Percentiles rank a stretch among this genome's conserved stretches.
These are phyloP conservation scores for Fusarium liriodendri DNA, from an alignment of 2,329 filamentous ascomycete genomes.

Conservation along the genomic window DNA sequence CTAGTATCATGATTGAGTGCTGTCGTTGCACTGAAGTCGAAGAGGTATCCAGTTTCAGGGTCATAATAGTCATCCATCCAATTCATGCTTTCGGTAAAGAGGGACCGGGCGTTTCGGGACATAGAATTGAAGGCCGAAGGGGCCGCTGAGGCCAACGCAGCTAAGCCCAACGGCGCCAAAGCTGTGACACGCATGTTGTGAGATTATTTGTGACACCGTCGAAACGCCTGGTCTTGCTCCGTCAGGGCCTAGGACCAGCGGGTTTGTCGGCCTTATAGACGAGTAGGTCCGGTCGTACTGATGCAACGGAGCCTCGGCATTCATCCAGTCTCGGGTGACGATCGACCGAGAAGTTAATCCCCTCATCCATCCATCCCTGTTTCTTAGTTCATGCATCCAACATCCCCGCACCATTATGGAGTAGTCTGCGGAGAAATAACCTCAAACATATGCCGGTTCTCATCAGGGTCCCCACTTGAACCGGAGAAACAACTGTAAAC, in stretches of 20 bases:
- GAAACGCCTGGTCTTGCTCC: neutral
- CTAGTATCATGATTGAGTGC: slow-evolving; percentile 68
- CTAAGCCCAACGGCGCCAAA: neutral
- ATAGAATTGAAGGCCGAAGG: slow-evolving; percentile 2
- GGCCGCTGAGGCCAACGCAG: neutral
- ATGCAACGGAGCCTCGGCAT: neutral
- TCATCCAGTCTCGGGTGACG: neutral
- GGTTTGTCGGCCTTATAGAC: neutral
- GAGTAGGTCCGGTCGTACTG: neutral
- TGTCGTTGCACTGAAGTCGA: slow-evolving; percentile 56
- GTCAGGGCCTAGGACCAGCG: neutral
- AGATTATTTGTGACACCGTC: neutral
- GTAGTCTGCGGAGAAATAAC: neutral
- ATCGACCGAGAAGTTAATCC: neutral
- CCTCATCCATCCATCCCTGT: neutral
- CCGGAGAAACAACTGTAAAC: neutral
- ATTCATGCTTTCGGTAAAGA: slow-evolving; percentile 53
- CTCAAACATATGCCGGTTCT: neutral
- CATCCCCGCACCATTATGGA: neutral
- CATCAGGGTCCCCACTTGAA: neutral
- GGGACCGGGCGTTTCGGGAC: slow-evolving; percentile 15
- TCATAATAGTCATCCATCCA: slow-evolving; percentile 69
- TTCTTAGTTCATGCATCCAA: neutral
- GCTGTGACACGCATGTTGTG: neutral
- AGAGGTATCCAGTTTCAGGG: slow-evolving; percentile 61